These are phyloP conservation scores for Verbascum thapsus DNA, from an alignment of 257 asterid species.

Conservation along the genomic window DNA sequence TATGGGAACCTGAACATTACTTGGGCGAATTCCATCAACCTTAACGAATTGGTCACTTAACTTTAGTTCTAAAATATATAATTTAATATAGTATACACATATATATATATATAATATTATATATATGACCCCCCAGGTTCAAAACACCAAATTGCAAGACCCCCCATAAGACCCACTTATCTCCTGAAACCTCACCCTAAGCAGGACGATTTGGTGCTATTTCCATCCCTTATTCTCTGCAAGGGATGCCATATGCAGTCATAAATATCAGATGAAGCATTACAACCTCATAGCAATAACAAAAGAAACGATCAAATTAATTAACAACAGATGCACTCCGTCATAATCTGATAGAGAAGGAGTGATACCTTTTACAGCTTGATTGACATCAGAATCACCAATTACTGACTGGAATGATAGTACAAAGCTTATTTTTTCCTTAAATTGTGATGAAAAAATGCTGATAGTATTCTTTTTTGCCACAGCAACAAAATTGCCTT, in stretches of 20 bases:
- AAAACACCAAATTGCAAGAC: too few relatives aligned
- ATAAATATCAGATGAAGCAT: slow-evolving; percentile 16
- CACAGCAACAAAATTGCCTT: slow-evolving; percentile 70
- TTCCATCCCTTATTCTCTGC: too few relatives aligned
- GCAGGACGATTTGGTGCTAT: too few relatives aligned
- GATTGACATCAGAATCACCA: slow-evolving; percentile 58
- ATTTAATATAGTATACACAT: too few relatives aligned
- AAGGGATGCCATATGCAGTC: slow-evolving; percentile 23
- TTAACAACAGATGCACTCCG: background rate
- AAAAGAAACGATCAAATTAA: background rate
- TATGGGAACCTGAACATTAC: too few relatives aligned
- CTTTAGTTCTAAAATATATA: too few relatives aligned
- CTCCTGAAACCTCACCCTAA: too few relatives aligned
- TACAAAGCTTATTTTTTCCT: slow-evolving; percentile 57
- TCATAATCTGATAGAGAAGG: background rate
- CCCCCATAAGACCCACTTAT: too few relatives aligned
- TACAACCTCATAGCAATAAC: slow-evolving; percentile 4
- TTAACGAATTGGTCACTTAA: too few relatives aligned
- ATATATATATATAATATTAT: too few relatives aligned
- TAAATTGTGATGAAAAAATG: slow-evolving; percentile 58
- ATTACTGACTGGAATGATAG: slow-evolving; percentile 52
- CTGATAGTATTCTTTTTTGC: slow-evolving; percentile 64
- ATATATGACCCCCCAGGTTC: too few relatives aligned
- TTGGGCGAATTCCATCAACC: too few relatives aligned
- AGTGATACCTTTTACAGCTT: slow-evolving; percentile 46